These are phyloP conservation scores for Diaporthe sp. DNA, from an alignment of 2,329 filamentous ascomycete genomes.

Conservation along the genomic window DNA sequence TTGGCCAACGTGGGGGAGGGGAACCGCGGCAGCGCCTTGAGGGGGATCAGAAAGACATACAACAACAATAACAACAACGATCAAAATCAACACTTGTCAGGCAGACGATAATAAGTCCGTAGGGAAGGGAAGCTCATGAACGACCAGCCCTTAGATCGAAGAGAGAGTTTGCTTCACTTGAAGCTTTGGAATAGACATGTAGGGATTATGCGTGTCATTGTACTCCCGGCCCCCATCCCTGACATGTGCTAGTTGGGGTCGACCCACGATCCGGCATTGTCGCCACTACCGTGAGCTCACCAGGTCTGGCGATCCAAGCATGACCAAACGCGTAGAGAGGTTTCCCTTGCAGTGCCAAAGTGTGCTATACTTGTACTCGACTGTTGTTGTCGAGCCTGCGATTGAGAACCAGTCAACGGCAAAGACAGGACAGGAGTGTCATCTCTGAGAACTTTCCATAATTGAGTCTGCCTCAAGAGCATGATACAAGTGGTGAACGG, in stretches of 20 bases:
- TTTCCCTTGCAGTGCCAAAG: background rate
- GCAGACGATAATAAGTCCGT: background rate
- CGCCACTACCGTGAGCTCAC: background rate
- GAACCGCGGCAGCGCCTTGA: background rate
- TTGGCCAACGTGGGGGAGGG: background rate
- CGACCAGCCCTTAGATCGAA: background rate
- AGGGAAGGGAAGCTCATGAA: background rate
- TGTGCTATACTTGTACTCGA: background rate
- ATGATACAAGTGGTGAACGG: background rate
- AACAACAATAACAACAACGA: background rate
- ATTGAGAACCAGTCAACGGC: background rate
- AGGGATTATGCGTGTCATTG: conserved; percentile 32
- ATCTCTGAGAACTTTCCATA: background rate
- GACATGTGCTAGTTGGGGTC: conserved; percentile 22
- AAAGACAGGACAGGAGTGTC: no score
- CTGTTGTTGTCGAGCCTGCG: background rate
- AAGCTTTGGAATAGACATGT: background rate
- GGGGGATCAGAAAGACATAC: background rate
- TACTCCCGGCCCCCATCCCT: background rate
- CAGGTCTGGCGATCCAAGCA: background rate
- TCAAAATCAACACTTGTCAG: no score
- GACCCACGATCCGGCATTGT: background rate
- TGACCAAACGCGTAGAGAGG: background rate
- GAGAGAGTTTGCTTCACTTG: conserved; percentile 11
- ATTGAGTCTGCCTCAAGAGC: background rate